Evolutionary conservation across 805 yeast species (phyloP).

Genomic region (Kodamaea lidongshanica): DNA sequence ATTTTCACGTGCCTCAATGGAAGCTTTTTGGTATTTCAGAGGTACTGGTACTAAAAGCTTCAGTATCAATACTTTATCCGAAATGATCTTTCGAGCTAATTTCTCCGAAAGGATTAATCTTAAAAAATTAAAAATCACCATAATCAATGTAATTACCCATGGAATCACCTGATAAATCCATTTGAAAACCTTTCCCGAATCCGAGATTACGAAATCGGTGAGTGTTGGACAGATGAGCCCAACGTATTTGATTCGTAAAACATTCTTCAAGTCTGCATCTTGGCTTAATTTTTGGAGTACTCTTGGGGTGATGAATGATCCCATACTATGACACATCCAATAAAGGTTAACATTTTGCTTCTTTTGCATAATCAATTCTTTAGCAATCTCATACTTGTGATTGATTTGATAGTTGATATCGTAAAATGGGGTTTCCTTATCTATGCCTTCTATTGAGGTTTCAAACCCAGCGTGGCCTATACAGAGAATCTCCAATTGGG

Average conservation of each 20-base stretch:
- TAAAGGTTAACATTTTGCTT: slow-evolving; percentile 25
- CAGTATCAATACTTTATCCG: too few relatives aligned
- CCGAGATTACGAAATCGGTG: slow-evolving; percentile 47
- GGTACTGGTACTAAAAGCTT: slow-evolving; percentile 22
- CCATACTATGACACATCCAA: slow-evolving; percentile 67
- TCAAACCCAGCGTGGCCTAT: slow-evolving; percentile 61
- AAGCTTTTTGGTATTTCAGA: slow-evolving; percentile 11
- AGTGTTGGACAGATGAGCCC: slow-evolving; percentile 71
- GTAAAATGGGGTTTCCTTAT: slow-evolving; percentile 19
- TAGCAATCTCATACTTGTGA: slow-evolving; percentile 51
- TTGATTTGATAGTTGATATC: slow-evolving; percentile 50
- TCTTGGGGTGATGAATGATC: slow-evolving; percentile 58
- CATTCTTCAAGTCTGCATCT: slow-evolving; percentile 18
- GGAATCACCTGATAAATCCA: slow-evolving; percentile 24
- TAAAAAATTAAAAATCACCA: slow-evolving; percentile 20
- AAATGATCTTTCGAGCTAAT: slow-evolving; percentile 18
- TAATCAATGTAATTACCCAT: slow-evolving; percentile 31
- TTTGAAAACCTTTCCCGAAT: slow-evolving; percentile 27
- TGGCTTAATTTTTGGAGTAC: slow-evolving; percentile 28
- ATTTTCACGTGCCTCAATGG: slow-evolving; percentile 27
- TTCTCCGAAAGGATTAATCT: slow-evolving; percentile 25
- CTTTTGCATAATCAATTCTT: slow-evolving; percentile 17
- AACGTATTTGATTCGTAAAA: slow-evolving; percentile 34
- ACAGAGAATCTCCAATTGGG: slow-evolving; percentile 48
- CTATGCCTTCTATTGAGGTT: slow-evolving; percentile 4